Evolutionary conservation across 1,284 basidiomycete genomes (phyloP).

Genomic region (Schizophyllum commune): DNA sequence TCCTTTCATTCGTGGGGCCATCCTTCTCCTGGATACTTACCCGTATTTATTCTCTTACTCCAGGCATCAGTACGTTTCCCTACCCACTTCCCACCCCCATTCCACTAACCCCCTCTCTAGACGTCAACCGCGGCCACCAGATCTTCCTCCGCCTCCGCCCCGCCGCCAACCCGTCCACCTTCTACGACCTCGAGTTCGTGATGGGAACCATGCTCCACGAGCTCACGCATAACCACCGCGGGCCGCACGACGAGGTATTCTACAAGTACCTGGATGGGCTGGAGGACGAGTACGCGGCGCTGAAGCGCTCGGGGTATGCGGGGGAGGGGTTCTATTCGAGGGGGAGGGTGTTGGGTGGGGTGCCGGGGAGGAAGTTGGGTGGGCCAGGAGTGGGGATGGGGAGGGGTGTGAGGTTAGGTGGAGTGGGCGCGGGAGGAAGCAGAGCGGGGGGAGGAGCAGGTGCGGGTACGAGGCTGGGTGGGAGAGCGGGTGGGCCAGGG

Average conservation of each 20-base stretch:
- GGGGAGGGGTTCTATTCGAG: conserved; percentile 77
- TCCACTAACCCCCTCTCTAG: conserved; percentile 26
- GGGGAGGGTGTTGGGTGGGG: conserved; percentile 63
- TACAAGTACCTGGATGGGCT: conserved; percentile 73
- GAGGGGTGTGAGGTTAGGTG: background rate
- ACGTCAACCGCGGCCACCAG: conserved; percentile 71
- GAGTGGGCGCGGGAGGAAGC: no score
- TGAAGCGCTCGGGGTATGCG: conserved; percentile 69
- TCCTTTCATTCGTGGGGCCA: background rate
- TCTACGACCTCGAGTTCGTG: conserved; percentile 70
- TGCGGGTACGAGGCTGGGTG: conserved; percentile 7
- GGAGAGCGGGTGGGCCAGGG: conserved; percentile 4
- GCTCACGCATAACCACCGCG: conserved; percentile 85
- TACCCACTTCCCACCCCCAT: background rate
- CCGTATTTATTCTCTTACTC: background rate
- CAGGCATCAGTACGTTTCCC: conserved; percentile 33
- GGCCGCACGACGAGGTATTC: conserved; percentile 78
- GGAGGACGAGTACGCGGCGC: conserved; percentile 74
- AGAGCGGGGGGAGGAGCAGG: no score
- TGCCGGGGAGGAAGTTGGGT: conserved; percentile 67
- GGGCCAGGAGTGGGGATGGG: conserved; percentile 18
- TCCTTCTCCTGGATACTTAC: background rate
- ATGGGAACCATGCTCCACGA: conserved; percentile 83
- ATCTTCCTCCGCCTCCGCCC: conserved; percentile 78
- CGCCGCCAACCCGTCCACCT: conserved; percentile 57